Percentiles rank a stretch among this genome's conserved stretches.
Conservation (phyloP, 2,329 filamentous ascomycete species). For the Claviceps spartinae region DNA sequence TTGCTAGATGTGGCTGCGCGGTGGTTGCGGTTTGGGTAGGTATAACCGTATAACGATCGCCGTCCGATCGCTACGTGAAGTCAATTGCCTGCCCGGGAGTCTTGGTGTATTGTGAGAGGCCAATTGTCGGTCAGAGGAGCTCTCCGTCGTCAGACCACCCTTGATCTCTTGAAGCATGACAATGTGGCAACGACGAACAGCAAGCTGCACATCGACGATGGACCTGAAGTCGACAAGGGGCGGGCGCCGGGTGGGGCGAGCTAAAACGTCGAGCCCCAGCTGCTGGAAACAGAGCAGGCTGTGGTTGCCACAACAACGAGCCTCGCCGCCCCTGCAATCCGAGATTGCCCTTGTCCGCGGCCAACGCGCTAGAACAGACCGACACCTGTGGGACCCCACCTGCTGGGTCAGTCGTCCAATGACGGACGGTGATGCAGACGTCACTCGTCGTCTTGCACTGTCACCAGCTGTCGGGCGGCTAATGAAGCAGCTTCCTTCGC, state of each 20-base stretch:
- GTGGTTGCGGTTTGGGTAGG: neutral
- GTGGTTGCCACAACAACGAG: slow-evolving; percentile 9
- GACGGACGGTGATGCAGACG: neutral
- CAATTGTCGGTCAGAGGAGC: neutral
- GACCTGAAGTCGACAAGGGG: neutral
- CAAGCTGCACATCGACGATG: neutral
- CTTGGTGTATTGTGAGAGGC: neutral
- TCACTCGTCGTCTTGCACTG: neutral
- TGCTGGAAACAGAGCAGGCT: slow-evolving; percentile 9
- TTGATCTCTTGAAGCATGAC: neutral
- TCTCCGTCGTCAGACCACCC: neutral
- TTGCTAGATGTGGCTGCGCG: neutral
- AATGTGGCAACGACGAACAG: slow-evolving; percentile 5
- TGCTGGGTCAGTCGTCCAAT: neutral
- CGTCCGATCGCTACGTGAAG: neutral
- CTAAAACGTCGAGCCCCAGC: neutral
- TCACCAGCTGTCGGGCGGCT: too few species aligned
- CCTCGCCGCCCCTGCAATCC: neutral
- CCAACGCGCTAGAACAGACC: slow-evolving; percentile 4
- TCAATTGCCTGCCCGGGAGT: neutral
- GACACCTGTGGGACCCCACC: neutral
- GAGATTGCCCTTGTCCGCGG: neutral
- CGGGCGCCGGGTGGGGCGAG: neutral
- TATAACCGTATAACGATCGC: neutral
- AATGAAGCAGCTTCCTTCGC: too few species aligned